Conservation (phyloP, 2,329 filamentous ascomycete species). For the Exophiala xenobiotica region DNA sequence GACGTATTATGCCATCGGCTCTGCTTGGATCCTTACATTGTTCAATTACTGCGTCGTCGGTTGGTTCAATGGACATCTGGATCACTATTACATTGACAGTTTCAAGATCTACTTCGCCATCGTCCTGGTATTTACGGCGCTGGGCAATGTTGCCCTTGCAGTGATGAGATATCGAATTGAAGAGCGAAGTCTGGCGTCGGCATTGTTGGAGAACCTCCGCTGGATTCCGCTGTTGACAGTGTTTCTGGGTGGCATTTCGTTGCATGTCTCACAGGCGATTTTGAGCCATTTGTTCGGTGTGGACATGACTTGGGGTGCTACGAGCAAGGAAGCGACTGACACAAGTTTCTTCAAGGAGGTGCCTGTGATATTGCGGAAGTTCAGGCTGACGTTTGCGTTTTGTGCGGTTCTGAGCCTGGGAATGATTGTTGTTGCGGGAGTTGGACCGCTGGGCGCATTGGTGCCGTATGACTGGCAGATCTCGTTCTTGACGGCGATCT, state of each 20-base stretch:
- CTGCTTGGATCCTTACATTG: conserved; percentile 64
- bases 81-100: conserved; percentile 67
- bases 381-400: conserved; percentile 60
- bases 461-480: conserved; percentile 58
- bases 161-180: conserved; percentile 62
- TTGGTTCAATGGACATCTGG: conserved; percentile 66
- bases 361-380: conserved; percentile 73
- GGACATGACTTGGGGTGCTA: conserved; percentile 83
- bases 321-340: conserved; percentile 69
- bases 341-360: conserved; percentile 85
- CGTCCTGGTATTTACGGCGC: conserved; percentile 62
- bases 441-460: conserved; percentile 30
- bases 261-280: conserved; percentile 78
- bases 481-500: conserved; percentile 58
- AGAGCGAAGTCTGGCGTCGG: conserved; percentile 51
- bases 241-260: conserved; percentile 77
- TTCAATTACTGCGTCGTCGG: conserved; percentile 71
- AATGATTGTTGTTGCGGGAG: conserved; percentile 51
- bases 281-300: conserved; percentile 81
- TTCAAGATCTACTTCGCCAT: conserved; percentile 65
- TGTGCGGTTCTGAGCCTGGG: conserved; percentile 47
- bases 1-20: conserved; percentile 70
- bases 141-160: conserved; percentile 62
- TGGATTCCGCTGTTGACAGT: conserved; percentile 66
- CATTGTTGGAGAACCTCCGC: conserved; percentile 59